Conservation (phyloP, 495 filamentous ascomycete genomes). For the Lasiosphaeria miniovina region DNA sequence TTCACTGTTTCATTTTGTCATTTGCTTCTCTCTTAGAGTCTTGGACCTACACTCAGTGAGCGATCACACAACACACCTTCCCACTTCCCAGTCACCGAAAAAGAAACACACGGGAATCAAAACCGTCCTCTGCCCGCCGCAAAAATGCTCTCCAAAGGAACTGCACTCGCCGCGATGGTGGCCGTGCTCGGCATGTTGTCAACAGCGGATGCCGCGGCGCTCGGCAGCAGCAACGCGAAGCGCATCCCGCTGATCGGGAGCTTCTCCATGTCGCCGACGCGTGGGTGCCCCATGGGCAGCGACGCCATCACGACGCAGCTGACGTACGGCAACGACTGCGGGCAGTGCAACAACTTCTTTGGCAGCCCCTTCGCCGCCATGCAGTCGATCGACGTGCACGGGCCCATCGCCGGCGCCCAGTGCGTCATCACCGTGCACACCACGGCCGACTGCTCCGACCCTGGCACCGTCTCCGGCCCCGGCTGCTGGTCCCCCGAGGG, state of each 20-base stretch:
- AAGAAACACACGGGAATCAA: no score
- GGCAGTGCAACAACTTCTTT: not conserved
- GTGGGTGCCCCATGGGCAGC: not conserved
- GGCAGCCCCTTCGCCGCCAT: not conserved
- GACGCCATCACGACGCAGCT: not conserved
- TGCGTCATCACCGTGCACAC: not conserved
- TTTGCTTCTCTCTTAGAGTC: no score
- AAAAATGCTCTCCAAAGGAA: not conserved
- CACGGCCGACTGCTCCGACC: not conserved
- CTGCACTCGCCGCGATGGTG: not conserved
- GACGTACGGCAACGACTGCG: constrained; percentile 1
- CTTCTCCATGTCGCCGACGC: not conserved
- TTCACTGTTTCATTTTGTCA: no score
- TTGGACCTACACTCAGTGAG: no score
- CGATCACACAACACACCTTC: no score
- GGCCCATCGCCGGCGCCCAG: not conserved
- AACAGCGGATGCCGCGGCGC: not conserved
- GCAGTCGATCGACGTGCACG: not conserved
- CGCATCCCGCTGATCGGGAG: not conserved
- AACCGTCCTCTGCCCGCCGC: no score
- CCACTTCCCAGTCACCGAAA: no score
- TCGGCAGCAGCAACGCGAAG: not conserved
- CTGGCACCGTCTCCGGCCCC: not conserved
- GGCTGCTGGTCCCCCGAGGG: not conserved
- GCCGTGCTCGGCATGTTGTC: not conserved